Evolutionary conservation across 108 stramenopile genomes (phyloP), one percentile per base, ranked within the genome.

Genomic region (Seminavis robusta): DNA sequence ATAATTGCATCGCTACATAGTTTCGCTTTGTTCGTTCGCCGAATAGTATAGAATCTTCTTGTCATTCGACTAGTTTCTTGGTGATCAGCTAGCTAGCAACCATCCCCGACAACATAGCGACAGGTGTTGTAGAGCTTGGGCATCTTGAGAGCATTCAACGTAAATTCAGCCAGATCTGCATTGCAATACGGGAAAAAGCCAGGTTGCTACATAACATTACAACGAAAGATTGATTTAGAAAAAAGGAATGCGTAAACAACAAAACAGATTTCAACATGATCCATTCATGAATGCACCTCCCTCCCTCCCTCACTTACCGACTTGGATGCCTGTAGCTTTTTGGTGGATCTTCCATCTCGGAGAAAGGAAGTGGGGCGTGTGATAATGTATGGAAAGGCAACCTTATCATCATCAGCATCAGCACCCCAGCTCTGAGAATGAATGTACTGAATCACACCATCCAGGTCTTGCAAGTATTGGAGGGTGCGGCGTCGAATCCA

Each of bases 121-220:
- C 72, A 72, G 1, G 72, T 61, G 33, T 74, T 68, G 58, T 74
- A 69, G 6, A 79, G 16, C 34, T 74, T 73, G 6, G 65, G 61
- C 36, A 41, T 74, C 21, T 56, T 59, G 42, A 79, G 61, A 7
- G 78, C 78, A 47, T 52, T 65, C 42, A 79, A 44, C 1, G 68
- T 71, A 33, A 79, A 74, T 37, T 79, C 78, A 0, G 78, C 78
- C 25, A 79, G 53, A 47, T 79, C 78, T 25, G 58, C 55, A 27
- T 79, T 59, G 1, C 73, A 64, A 31, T 70, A 56, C 8, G 78
- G 69, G 24, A 79, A 65, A 24, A 62, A 69, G 28, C 72, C 73
- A 26, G 78, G 78, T 46, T 65, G 65, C 76, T 77, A 49, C 0
- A 42, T 28, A 37, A 45, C 16, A 8, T 45, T 8, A 17, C 44